A percentile compares a stretch with the other conserved stretches of the same genome.
phyloP scores from a whole-genome alignment of 2,329 filamentous ascomycete species.

The Lachnellula subtilissima region DNA sequence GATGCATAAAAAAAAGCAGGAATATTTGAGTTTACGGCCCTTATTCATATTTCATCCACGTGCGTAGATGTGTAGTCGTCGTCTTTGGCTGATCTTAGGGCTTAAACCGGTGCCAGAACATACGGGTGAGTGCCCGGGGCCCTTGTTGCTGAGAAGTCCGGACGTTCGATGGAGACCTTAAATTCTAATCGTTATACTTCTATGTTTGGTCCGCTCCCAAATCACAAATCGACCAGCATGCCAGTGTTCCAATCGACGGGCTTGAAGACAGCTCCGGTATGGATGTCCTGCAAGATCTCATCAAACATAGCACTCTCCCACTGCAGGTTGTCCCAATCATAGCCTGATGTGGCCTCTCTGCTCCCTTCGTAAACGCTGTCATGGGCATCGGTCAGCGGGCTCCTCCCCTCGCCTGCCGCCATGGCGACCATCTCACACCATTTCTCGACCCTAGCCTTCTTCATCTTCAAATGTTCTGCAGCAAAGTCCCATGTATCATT shows the following conservation, averaged over 20 bases:
- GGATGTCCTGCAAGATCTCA: slow-evolving; percentile 1
- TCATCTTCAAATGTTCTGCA: slow-evolving; percentile 43
- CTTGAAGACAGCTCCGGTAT: not conserved
- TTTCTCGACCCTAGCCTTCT: slow-evolving; percentile 41
- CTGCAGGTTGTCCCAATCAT: slow-evolving; percentile 1
- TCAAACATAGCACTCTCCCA: slow-evolving; percentile 1
- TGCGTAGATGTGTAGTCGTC: too few relatives aligned
- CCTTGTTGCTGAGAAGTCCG: too few relatives aligned
- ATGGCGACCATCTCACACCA: slow-evolving; percentile 43
- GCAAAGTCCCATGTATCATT: slow-evolving; percentile 47
- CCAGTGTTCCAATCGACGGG: not conserved
- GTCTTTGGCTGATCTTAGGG: too few relatives aligned
- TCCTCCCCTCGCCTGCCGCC: slow-evolving; percentile 30
- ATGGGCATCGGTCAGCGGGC: slow-evolving; percentile 1
- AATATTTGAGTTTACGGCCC: too few relatives aligned
- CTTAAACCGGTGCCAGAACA: too few relatives aligned
- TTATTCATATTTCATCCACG: too few relatives aligned
- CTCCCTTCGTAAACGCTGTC: slow-evolving; percentile 7
- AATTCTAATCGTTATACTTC: too few relatives aligned
- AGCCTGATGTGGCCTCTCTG: slow-evolving; percentile 3
- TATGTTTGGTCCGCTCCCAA: too few relatives aligned
- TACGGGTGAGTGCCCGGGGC: too few relatives aligned
- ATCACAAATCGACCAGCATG: not conserved
- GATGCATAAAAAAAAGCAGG: too few relatives aligned
- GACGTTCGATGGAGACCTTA: too few relatives aligned